phyloP scores from a whole-genome alignment of 495 filamentous ascomycete species.

The Parathielavia appendiculata region DNA sequence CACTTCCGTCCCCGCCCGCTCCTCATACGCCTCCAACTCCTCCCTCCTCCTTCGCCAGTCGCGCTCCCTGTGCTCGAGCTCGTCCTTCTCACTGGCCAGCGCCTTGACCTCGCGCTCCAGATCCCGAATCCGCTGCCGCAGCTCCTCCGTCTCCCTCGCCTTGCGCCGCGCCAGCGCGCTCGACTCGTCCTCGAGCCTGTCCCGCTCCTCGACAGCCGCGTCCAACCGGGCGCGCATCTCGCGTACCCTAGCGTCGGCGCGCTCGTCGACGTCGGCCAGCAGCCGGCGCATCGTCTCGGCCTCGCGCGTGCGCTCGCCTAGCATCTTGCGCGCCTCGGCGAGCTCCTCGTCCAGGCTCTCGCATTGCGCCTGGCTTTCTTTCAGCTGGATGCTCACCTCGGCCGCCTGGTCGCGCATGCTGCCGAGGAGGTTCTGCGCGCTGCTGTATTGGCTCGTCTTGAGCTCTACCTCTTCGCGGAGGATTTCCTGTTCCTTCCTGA shows the following conservation, averaged over 20 bases:
- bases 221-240: constrained; percentile 92
- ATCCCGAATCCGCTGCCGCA: constrained; percentile 71
- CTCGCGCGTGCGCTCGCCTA: constrained; percentile 90
- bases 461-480: constrained; percentile 77
- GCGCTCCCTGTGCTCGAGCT: constrained; percentile 57
- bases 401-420: constrained; percentile 89
- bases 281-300: constrained; percentile 91
- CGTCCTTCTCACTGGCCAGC: constrained; percentile 64
- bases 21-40: constrained; percentile 65
- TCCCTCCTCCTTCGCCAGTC: constrained; percentile 64
- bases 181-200: constrained; percentile 86
- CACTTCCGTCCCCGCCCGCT: constrained; percentile 63
- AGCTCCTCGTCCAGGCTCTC: constrained; percentile 94
- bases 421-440: constrained; percentile 75
- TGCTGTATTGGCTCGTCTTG: constrained; percentile 78
- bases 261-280: constrained; percentile 77
- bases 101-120: constrained; percentile 68
- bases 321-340: constrained; percentile 76
- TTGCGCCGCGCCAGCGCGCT: constrained; percentile 68
- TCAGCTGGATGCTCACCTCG: constrained; percentile 88
- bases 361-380: constrained; percentile 74
- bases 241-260: constrained; percentile 69
- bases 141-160: constrained; percentile 79
- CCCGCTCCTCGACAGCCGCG: constrained; percentile 80
- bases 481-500: constrained; percentile 59